phyloP scores from a whole-genome alignment of 306 rosid species.

The Cicer cuneatum region DNA sequence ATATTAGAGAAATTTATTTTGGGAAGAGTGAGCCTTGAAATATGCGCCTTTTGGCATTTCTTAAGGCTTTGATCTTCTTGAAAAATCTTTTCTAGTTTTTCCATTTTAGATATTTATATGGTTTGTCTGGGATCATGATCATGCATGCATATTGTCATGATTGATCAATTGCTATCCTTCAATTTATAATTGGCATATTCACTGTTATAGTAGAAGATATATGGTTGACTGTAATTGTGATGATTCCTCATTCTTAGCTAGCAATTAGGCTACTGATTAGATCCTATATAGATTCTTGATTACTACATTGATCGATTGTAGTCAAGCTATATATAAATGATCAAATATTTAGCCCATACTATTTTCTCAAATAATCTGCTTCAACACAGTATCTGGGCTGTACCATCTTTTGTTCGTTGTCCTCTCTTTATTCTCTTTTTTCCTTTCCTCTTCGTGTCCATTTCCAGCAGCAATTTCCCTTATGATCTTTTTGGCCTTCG shows the following conservation, averaged over 20 bases:
- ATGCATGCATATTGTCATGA: constrained; percentile 1
- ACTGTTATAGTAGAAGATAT: background rate
- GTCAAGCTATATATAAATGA: background rate
- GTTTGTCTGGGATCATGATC: background rate
- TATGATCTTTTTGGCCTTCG: too few species aligned
- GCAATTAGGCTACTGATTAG: background rate
- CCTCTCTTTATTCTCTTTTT: background rate
- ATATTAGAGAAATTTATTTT: background rate
- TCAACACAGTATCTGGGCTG: background rate
- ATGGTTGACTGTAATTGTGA: constrained; percentile 9
- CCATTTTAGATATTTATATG: background rate
- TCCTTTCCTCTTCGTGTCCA: background rate
- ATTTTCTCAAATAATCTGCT: background rate
- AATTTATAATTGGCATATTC: constrained; percentile 9
- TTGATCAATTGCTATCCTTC: constrained; percentile 11
- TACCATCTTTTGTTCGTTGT: background rate
- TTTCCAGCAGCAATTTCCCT: too few species aligned
- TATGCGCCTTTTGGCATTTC: background rate
- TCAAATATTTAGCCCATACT: background rate
- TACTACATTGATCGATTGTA: background rate
- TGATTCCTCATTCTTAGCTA: constrained; percentile 24
- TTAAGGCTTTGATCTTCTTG: constrained; percentile 16
- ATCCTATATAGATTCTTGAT: constrained; percentile 18
- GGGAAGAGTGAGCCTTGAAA: background rate
- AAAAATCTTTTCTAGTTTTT: background rate